Base-by-base conservation (phyloP, 116 monocot species). In the Cymodocea nodosa region DNA sequence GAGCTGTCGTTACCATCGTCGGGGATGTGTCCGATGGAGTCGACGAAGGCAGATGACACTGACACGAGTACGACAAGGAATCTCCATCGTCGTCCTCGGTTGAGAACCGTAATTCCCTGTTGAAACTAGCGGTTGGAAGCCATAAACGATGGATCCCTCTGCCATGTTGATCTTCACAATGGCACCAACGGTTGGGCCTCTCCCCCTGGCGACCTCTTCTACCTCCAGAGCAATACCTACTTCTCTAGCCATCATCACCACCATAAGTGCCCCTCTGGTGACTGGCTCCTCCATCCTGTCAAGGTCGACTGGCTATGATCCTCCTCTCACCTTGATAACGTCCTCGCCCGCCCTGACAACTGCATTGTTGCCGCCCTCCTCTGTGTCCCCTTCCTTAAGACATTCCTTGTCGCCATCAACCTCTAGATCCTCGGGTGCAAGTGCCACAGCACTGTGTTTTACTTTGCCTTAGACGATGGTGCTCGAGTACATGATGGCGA, bases 101-200 rank as follows among this genome's bases (percentile, higher is more conserved):
- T 7, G 44, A 44, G 44, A 44, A 44, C 44, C 44, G 44, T 6
- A 44, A 44, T 10, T 8, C 44, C 4, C 44, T 7, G 44, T 10
- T 7, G 44, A 62, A n/a, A 72, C 76, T 93, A 89, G 93, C 74
- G 75, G 5, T 13, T 68, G 35, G 87, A 80, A 37, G 75, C 75
- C 17, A 81, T 89, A 56, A 66, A 79, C 76, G 89, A 87, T 40
- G 86, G 89, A 55, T 86, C 89, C 34, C 73, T 94, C 57, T 72
- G 75, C 50, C 78, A 63, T 57, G 94, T 94, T 34, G 87, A 89
- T 73, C 89, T 94, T 48, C 50, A 84, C 40, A 58, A 40, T 2
- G 89, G 94, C 64, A 82, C 89, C 70, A 94, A 94, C 80, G 94
- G 94, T 62, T 94, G 94, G 94, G 81, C 94, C 0, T 89, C 94